Percentiles rank a stretch among this genome's conserved stretches.
These are phyloP conservation scores for Didymella segeticola DNA, from an alignment of 2,329 filamentous ascomycete genomes.

Conservation along the genomic window DNA sequence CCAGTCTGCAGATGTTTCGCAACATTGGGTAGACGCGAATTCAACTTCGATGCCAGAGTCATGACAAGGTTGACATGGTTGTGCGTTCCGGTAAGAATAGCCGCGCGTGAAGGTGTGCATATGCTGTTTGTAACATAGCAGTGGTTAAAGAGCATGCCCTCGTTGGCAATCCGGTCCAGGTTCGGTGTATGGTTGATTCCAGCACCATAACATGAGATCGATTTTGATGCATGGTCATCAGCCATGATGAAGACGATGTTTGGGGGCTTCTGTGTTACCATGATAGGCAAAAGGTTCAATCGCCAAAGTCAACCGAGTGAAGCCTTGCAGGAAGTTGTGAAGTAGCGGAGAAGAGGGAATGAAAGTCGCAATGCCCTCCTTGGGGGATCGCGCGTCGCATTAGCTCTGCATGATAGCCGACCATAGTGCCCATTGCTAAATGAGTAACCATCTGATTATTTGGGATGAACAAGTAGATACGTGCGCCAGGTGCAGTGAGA, in stretches of 20 bases:
- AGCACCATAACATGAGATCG: background rate
- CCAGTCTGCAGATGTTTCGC: background rate
- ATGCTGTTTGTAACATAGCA: background rate
- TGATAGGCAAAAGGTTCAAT: background rate
- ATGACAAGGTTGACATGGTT: background rate
- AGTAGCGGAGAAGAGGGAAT: background rate
- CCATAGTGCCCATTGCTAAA: background rate
- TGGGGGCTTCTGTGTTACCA: background rate
- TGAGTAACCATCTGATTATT: too few species aligned
- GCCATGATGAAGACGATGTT: background rate
- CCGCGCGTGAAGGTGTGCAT: background rate
- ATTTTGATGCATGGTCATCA: background rate
- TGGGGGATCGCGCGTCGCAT: background rate
- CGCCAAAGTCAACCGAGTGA: too few species aligned
- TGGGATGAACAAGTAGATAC: background rate
- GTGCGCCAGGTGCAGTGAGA: background rate
- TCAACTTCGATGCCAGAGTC: background rate
- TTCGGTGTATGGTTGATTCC: background rate
- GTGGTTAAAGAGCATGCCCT: background rate
- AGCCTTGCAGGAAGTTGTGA: background rate
- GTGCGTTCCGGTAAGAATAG: background rate
- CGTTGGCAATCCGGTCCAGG: background rate
- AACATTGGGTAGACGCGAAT: background rate
- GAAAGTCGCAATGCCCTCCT: background rate
- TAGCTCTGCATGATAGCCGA: background rate